Evolutionary conservation across 371 early-diverging fungal species (phyloP).

Genomic region (Fennellomyces sp.): DNA sequence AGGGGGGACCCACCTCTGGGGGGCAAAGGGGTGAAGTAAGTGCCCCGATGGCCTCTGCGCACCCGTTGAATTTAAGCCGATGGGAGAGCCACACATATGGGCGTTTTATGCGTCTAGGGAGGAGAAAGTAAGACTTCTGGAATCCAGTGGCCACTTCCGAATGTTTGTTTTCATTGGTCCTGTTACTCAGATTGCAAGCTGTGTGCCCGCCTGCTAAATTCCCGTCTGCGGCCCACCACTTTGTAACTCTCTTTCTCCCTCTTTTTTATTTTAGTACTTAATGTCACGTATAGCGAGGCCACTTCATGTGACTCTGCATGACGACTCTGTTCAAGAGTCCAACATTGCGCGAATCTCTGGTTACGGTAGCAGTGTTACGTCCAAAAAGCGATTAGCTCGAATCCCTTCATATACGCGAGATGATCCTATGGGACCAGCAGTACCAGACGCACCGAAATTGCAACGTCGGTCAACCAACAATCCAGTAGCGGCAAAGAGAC

Average conservation of each 20-base stretch:
- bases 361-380: neutral
- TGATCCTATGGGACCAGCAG: slow-evolving; percentile 14
- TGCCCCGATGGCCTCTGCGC: too few species aligned
- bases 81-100: too few species aligned
- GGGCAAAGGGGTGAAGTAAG: too few species aligned
- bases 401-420: neutral
- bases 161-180: too few species aligned
- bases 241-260: neutral
- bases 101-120: too few species aligned
- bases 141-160: too few species aligned
- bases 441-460: slow-evolving; percentile 15
- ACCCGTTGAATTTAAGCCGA: too few species aligned
- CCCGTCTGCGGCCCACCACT: too few species aligned
- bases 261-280: neutral
- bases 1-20: too few species aligned
- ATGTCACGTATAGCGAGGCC: slow-evolving; percentile 22
- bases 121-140: too few species aligned
- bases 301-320: slow-evolving; percentile 4
- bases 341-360: neutral
- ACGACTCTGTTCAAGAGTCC: slow-evolving; percentile 8
- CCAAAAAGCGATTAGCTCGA: neutral
- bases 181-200: too few species aligned
- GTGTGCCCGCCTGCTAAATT: too few species aligned
- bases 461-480: slow-evolving; percentile 15
- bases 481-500: neutral